A percentile compares a stretch with the other conserved stretches of the same genome.
Evolutionary conservation across 176 grass and related monocot genomes (phyloP).

Genomic region (Puccinellia tenuiflora): DNA sequence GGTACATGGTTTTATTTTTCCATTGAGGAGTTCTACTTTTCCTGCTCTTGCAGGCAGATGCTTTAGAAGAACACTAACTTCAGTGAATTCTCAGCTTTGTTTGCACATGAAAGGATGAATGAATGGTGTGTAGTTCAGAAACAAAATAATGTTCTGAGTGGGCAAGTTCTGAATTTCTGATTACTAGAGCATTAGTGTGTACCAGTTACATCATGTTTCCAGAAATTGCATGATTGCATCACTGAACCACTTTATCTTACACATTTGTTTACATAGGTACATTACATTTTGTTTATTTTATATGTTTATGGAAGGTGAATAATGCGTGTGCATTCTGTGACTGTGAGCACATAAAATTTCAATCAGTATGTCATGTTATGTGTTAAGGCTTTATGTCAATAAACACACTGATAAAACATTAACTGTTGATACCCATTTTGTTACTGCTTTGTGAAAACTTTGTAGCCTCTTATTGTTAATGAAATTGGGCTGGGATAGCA

Average conservation of each 20-base stretch:
- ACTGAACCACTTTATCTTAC: background rate
- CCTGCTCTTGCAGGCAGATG: background rate
- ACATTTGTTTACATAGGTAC: background rate
- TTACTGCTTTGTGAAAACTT: background rate
- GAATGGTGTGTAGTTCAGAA: background rate
- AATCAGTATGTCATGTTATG: background rate
- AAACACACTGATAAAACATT: background rate
- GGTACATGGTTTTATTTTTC: background rate
- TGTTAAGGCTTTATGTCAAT: constrained; percentile 3
- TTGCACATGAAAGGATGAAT: background rate
- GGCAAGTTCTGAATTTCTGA: background rate
- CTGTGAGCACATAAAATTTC: background rate
- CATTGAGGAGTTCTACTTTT: background rate
- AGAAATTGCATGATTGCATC: background rate
- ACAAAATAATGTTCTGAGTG: background rate
- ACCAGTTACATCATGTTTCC: background rate
- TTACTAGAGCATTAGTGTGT: background rate
- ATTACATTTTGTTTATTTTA: background rate
- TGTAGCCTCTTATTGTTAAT: background rate
- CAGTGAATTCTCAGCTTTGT: background rate
- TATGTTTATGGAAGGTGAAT: background rate
- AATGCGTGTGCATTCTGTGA: background rate
- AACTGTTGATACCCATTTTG: background rate
- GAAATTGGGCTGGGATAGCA: background rate
- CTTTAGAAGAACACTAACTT: background rate